These are phyloP conservation scores for Globisporangium cederbergense DNA, from an alignment of 352 stramenopile genomes.

Conservation along the genomic window DNA sequence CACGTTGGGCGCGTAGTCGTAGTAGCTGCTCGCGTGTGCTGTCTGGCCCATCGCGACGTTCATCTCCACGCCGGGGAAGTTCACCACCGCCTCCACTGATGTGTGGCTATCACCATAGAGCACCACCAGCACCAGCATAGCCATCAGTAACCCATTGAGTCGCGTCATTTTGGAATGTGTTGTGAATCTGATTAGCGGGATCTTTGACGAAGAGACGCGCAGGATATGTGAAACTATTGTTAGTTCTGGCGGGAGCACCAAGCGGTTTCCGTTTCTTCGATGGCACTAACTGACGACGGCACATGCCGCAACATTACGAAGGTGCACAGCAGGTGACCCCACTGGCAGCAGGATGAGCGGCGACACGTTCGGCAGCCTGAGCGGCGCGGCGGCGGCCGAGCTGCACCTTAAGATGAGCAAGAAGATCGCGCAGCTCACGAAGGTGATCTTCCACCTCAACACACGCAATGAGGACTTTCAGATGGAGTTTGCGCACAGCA, in stretches of 20 bases:
- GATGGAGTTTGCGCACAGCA: constrained; percentile 49
- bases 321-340: not conserved
- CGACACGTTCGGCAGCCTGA: constrained; percentile 20
- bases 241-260: not conserved
- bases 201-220: constrained; percentile 5
- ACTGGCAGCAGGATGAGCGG: constrained; percentile 19
- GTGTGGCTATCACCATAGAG: not conserved
- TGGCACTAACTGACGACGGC: not conserved
- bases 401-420: constrained; percentile 94
- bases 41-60: constrained; percentile 55
- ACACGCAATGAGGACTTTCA: constrained; percentile 91
- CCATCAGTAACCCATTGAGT: not conserved
- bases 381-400: constrained; percentile 32
- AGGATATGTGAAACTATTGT: not conserved
- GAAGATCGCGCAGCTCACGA: constrained; percentile 93
- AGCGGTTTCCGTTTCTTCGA: constrained; percentile 2
- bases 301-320: not conserved
- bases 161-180: not conserved
- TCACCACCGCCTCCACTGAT: constrained; percentile 29
- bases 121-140: not conserved
- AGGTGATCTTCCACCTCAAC: constrained; percentile 94
- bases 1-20: constrained; percentile 59
- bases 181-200: not conserved
- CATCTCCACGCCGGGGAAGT: constrained; percentile 63
- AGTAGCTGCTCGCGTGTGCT: constrained; percentile 71